phyloP scores from a whole-genome alignment of 2,329 filamentous ascomycete species.

The Bipolaris oryzae region DNA sequence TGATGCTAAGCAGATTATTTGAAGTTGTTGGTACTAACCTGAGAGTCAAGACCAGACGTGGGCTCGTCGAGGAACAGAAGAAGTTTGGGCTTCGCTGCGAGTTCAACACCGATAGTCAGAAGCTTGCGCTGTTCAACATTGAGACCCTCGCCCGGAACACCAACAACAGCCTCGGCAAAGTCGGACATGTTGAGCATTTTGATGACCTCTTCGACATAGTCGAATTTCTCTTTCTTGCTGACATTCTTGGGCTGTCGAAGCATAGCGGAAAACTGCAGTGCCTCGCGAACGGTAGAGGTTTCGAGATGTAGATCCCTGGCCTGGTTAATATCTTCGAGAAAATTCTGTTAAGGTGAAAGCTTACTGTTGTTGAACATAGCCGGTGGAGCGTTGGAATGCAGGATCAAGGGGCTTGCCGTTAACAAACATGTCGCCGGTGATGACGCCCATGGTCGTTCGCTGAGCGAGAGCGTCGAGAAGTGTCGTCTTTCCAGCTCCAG shows the following conservation, averaged over 20 bases:
- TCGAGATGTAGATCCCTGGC: constrained; percentile 46
- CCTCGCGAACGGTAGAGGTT: constrained; percentile 48
- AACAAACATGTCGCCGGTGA: constrained; percentile 49
- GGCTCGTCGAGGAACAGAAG: constrained; percentile 68
- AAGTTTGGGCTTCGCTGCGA: constrained; percentile 70
- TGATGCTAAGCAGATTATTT: too few relatives aligned
- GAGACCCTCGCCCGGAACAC: constrained; percentile 66
- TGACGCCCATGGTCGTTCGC: constrained; percentile 45
- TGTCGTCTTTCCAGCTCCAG: constrained; percentile 49
- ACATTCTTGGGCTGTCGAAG: constrained; percentile 59
- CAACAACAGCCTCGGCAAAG: constrained; percentile 70
- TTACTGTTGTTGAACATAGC: constrained; percentile 49
- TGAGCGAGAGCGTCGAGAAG: constrained; percentile 47
- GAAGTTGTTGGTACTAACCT: constrained; percentile 16
- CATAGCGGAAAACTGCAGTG: constrained; percentile 44
- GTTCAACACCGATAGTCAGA: constrained; percentile 73
- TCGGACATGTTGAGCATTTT: constrained; percentile 70
- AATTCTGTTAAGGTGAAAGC: not conserved
- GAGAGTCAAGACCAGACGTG: constrained; percentile 66
- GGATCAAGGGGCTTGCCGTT: constrained; percentile 45
- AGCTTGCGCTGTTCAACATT: constrained; percentile 74
- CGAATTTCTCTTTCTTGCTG: constrained; percentile 63
- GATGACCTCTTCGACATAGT: constrained; percentile 69
- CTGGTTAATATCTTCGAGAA: constrained; percentile 3
- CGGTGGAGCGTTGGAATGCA: constrained; percentile 48